Percentiles rank a stretch among this genome's conserved stretches.
These are phyloP conservation scores for Vigna unguiculata DNA, from an alignment of 306 rosid genomes.

Conservation along the genomic window DNA sequence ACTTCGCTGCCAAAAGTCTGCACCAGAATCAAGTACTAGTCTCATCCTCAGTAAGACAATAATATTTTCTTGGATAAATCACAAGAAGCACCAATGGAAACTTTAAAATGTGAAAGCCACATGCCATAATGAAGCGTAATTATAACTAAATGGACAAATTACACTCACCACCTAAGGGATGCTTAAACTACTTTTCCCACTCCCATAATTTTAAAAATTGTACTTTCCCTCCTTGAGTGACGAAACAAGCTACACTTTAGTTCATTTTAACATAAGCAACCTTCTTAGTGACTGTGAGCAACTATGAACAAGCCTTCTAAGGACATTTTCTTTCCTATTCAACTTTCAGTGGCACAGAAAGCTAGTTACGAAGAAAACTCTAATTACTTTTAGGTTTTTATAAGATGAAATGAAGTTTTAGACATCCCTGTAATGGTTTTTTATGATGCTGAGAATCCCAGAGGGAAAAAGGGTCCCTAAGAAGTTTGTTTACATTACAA, in stretches of 20 bases:
- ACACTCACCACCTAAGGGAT: neutral
- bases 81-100: conserved; percentile 27
- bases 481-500: neutral
- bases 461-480: neutral
- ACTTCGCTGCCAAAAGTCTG: conserved; percentile 87
- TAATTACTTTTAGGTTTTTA: neutral
- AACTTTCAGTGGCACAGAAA: neutral
- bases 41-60: conserved; percentile 36
- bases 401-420: neutral
- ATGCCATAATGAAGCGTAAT: conserved; percentile 29
- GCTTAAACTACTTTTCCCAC: conserved; percentile 15
- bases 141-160: neutral
- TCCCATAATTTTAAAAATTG: neutral
- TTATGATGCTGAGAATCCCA: neutral
- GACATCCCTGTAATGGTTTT: neutral
- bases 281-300: neutral
- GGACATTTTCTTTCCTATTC: neutral
- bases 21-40: conserved; percentile 47
- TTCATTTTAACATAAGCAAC: neutral
- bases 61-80: conserved; percentile 39
- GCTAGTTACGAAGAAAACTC: neutral
- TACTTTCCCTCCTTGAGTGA: neutral
- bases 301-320: conserved; percentile 14
- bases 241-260: neutral
- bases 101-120: conserved; percentile 26